These are phyloP conservation scores for Fusarium caatingaense DNA, from an alignment of 2,329 filamentous ascomycete genomes.

Conservation along the genomic window DNA sequence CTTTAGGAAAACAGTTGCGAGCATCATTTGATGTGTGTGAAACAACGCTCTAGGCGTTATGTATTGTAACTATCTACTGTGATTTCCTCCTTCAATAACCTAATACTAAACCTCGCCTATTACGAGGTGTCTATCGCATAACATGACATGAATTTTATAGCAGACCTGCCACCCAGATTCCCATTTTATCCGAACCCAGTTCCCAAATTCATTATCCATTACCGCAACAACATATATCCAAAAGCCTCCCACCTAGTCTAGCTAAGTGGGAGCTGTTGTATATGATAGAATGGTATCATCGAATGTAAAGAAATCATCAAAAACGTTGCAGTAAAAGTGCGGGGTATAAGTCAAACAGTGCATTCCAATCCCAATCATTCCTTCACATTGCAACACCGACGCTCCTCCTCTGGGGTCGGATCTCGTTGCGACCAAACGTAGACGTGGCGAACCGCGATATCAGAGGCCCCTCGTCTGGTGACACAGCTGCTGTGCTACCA, in stretches of 20 bases:
- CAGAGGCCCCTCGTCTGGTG: constrained; percentile 53
- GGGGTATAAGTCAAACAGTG: constrained; percentile 33
- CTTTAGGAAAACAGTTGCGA: not conserved
- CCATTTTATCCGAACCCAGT: not conserved
- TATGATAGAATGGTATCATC: constrained; percentile 44
- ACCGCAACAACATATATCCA: constrained; percentile 12
- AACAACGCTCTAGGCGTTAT: constrained; percentile 15
- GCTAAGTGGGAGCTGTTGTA: constrained; percentile 18
- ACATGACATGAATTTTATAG: constrained; percentile 29
- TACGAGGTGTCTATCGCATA: constrained; percentile 4
- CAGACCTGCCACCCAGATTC: constrained; percentile 32
- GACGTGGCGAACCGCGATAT: constrained; percentile 49
- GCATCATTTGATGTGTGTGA: not conserved
- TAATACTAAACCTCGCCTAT: not conserved
- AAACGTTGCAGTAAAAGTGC: constrained; percentile 29
- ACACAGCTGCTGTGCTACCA: constrained; percentile 56
- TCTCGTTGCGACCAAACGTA: constrained; percentile 47
- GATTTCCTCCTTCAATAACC: not conserved
- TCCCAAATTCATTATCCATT: constrained; percentile 23
- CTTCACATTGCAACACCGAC: constrained; percentile 49
- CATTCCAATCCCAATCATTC: constrained; percentile 12
- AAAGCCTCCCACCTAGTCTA: constrained; percentile 33
- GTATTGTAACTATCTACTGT: constrained; percentile 6
- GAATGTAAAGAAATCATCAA: constrained; percentile 39
- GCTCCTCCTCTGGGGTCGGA: constrained; percentile 31